Base-by-base conservation (phyloP, 2,329 filamentous ascomycete species). In the Paecilomyces formosus region DNA sequence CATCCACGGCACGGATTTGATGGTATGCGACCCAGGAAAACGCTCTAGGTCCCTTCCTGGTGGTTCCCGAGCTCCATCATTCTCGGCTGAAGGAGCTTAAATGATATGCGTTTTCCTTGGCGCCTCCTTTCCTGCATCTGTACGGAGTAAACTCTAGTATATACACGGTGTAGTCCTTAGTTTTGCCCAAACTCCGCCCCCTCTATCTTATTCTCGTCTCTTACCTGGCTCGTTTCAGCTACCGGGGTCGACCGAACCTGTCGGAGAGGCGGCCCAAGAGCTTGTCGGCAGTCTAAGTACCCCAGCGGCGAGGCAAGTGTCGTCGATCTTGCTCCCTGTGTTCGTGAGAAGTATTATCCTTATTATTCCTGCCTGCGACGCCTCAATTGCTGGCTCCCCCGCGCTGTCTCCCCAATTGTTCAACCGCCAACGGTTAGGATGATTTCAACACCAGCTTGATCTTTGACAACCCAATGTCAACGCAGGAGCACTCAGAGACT, bases 141-240 rank as follows among this genome's bases (percentile, higher is more conserved):
- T 52, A 26, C 50, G 50, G 50, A 28, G 50, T 52, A 52, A 52
- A 28, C 50, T 52, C 50, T 24, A 45, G 39, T 45, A 45, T 45
- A 45, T 45, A 52, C 50, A 52, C 50, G 50, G 50, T 52, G 50
- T 52, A 52, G 22, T 52, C 26, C 12, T 52, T 52, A 52, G 50
- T 52, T 11, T 52, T 52, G 22, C 50, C 50, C 39, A 45, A 21
- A 7, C 13, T 24, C 50, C 13, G n/a, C 50, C 22, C 50, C 50
- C 50, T 52, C 50, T 24, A 52, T 28, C 26, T 28, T 52, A 6
- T 28, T 52, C 21, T 52, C 50, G 50, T 52, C 50, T 52, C 50
- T 24, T 52, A 52, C 50, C 50, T 52, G 50, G 50, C 50, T 52
- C 50, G 50, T 52, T 52, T 52, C 50, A 52, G 50, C 50, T 52